A percentile compares a stretch with the other conserved stretches of the same genome.
Conservation (phyloP, 257 asterid genomes). For the Solanum piurae region DNA sequence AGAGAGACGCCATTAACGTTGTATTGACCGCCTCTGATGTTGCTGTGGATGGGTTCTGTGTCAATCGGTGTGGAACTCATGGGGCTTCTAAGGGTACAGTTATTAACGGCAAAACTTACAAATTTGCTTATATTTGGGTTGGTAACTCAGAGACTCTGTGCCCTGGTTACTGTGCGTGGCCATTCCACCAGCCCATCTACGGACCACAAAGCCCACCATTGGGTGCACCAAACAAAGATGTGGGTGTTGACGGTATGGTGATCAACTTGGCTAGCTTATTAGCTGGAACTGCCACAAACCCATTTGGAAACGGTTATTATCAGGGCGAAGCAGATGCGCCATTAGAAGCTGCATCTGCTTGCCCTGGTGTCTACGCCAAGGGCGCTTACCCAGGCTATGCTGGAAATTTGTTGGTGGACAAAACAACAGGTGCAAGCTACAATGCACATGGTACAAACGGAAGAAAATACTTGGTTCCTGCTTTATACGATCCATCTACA, state of each 20-base stretch:
- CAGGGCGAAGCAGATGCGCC: conserved; percentile 50
- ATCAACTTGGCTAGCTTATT: conserved; percentile 36
- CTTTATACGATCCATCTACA: too few species aligned
- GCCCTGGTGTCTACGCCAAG: conserved; percentile 37
- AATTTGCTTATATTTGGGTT: conserved; percentile 49
- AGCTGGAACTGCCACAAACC: conserved; percentile 52
- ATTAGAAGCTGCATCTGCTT: conserved; percentile 50
- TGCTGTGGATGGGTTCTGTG: conserved; percentile 39
- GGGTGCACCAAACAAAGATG: conserved; percentile 40
- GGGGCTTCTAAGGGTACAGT: conserved; percentile 13
- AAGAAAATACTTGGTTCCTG: too few species aligned
- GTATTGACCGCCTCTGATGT: conserved; percentile 48
- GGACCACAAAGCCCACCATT: conserved; percentile 48
- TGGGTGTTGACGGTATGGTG: conserved; percentile 41
- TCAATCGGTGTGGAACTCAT: conserved; percentile 47
- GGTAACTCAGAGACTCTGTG: conserved; percentile 49
- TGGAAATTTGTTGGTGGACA: too few species aligned
- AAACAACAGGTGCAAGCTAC: too few species aligned
- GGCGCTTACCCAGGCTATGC: conserved; percentile 27
- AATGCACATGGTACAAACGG: too few species aligned
- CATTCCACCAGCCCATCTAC: conserved; percentile 49
- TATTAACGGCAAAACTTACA: conserved; percentile 22
- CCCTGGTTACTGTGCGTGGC: conserved; percentile 61
- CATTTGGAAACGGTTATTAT: conserved; percentile 41
- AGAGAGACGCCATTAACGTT: conserved; percentile 33